Evolutionary conservation across 345 rosid species (phyloP), one percentile per base, ranked within the genome.

Genomic region (Hirschfeldia incana): DNA sequence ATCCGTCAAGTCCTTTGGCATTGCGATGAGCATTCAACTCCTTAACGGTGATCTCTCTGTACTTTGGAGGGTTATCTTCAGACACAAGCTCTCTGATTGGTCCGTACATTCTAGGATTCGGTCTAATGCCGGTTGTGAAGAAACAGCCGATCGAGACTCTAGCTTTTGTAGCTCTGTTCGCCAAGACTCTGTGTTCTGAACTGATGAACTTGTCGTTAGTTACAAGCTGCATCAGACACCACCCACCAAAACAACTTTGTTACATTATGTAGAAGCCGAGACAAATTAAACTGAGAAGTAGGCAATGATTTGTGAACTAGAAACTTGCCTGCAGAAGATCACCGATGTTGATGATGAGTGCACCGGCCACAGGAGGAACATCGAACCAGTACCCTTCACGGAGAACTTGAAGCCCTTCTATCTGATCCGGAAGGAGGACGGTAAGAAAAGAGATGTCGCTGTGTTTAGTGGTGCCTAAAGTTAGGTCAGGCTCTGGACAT

Each of bases 391-490:
- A 76, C 9, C 83, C 67, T 15, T 85, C 61, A 12, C 81, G 81
- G 4, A 42, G 77, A 49, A 87, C 84, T 33, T 90, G 92, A 62
- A 90, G 94, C 17, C 92, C 90, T 60, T 87, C 89, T 1, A 88
- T 80, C n/a, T 85, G 79, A 80, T 90, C 90, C 8, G 87, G 92
- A 21, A 87, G 81, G 42, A 90, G 90, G 16, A 90, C 83, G 0
- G 90, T 83, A 21, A 90, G 67, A 76, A 89, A 90, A 75, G 81
- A 77, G 26, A 15, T 70, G 81, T 87, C 92, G 2, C 87, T 27
- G 34, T 86, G 92, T 51, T 74, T 65, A 76, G 80, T 78, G 57
- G 86, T 65, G 32, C 91, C 92, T 57, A 87, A 8, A 12, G 92
- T 83, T 27, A 84, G 72, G 21, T 85, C 89, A 5, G 92, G 91